A percentile compares a stretch with the other conserved stretches of the same genome.
Evolutionary conservation across 768 basidiomycete species (phyloP).

Genomic region (Cytidiella melzeri): DNA sequence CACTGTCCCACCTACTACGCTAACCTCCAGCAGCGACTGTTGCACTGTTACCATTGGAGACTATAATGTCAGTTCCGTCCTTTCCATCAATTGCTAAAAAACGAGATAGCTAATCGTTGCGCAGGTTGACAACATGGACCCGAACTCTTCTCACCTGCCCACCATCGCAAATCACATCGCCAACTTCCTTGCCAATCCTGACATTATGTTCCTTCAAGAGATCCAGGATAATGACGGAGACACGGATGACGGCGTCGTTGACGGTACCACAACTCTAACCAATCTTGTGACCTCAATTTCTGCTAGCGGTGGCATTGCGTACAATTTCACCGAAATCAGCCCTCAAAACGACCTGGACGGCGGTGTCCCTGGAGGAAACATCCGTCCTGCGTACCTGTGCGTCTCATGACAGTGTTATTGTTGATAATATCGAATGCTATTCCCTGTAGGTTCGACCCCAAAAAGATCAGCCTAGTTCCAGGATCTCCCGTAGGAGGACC

Average conservation of each 20-base stretch:
- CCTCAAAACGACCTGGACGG: slow-evolving; percentile 51
- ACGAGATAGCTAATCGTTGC: not conserved
- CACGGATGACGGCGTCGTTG: slow-evolving; percentile 46
- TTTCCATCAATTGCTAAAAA: not conserved
- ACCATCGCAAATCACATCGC: slow-evolving; percentile 47
- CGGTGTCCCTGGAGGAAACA: slow-evolving; percentile 59
- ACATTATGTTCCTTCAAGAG: slow-evolving; percentile 58
- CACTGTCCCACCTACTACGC: slow-evolving; percentile 34
- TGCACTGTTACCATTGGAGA: slow-evolving; percentile 49
- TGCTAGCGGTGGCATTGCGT: slow-evolving; percentile 28
- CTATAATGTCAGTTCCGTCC: slow-evolving; percentile 41
- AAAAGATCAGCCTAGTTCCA: slow-evolving; percentile 40
- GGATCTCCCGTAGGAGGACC: slow-evolving; percentile 44
- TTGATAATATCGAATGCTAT: not conserved
- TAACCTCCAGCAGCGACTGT: slow-evolving; percentile 27
- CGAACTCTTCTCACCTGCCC: slow-evolving; percentile 14
- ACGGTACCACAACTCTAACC: slow-evolving; percentile 44
- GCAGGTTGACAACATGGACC: slow-evolving; percentile 22
- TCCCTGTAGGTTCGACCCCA: slow-evolving; percentile 35
- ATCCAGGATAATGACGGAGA: slow-evolving; percentile 56
- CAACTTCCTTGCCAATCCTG: slow-evolving; percentile 44
- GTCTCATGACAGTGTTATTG: slow-evolving; percentile 8
- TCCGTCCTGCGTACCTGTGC: slow-evolving; percentile 50
- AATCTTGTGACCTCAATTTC: slow-evolving; percentile 43
- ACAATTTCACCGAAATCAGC: slow-evolving; percentile 42